Conservation (phyloP, 345 rosid genomes). For the Combretum micranthum region DNA sequence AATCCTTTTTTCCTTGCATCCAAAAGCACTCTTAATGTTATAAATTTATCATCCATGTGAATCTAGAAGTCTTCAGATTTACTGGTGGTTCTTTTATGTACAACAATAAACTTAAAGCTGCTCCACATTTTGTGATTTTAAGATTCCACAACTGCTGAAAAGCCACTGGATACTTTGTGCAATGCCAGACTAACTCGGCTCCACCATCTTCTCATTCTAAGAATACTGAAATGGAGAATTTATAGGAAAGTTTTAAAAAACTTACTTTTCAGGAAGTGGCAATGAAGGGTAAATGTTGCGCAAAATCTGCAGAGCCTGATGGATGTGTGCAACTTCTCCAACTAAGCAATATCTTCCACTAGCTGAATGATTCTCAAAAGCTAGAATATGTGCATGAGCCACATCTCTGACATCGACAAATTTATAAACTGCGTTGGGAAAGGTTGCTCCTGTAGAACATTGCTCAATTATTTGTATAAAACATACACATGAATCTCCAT, state of each 20-base stretch:
- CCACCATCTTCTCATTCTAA: not conserved
- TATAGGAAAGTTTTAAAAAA: not conserved
- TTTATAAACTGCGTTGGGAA: not conserved
- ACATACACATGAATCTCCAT: too few species aligned
- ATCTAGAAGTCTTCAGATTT: too few species aligned
- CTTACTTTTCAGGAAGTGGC: constrained; percentile 12
- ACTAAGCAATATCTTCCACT: constrained; percentile 13
- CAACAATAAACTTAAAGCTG: too few species aligned
- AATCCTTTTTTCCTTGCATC: too few species aligned
- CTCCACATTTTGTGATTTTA: too few species aligned
- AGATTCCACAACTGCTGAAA: too few species aligned
- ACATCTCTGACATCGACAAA: constrained; percentile 21
- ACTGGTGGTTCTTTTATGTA: too few species aligned
- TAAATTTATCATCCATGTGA: too few species aligned
- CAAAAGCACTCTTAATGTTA: too few species aligned
- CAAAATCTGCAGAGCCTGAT: constrained; percentile 8
- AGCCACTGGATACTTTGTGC: too few species aligned
- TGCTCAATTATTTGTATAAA: not conserved
- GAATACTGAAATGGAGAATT: not conserved
- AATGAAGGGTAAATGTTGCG: constrained; percentile 6
- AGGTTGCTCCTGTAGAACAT: constrained; percentile 13
- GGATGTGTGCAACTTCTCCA: not conserved
- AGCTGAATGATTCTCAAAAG: constrained; percentile 14
- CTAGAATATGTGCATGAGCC: constrained; percentile 14
- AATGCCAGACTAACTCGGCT: too few species aligned